Evolutionary conservation across 2,329 filamentous ascomycete genomes (phyloP).

Genomic region (Ophiocordyceps robertsii): DNA sequence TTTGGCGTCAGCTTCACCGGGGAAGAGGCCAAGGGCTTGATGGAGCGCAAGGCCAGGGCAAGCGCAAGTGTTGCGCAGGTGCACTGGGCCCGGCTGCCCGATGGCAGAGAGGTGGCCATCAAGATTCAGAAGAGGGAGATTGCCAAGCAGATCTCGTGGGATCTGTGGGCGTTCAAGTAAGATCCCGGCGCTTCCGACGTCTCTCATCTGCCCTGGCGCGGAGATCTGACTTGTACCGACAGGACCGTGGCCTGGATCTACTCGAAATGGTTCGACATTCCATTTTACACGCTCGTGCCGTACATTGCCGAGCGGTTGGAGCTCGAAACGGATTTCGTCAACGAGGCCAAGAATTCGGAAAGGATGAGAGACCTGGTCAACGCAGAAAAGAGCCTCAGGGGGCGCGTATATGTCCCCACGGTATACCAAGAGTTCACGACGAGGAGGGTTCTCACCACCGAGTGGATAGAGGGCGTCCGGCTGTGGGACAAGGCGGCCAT

Average conservation of each 20-base stretch:
- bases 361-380: constrained; percentile 68
- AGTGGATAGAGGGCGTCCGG: constrained; percentile 93
- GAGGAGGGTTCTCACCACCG: constrained; percentile 76
- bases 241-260: constrained; percentile 73
- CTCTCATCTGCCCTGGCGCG: not conserved
- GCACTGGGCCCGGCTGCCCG: constrained; percentile 76
- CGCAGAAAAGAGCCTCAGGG: constrained; percentile 60
- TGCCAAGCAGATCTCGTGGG: constrained; percentile 79
- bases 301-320: constrained; percentile 87
- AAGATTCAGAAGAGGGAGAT: constrained; percentile 98
- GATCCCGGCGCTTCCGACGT: constrained; percentile 7
- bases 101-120: constrained; percentile 84
- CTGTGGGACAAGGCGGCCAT: constrained; percentile 86
- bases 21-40: constrained; percentile 51
- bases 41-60: constrained; percentile 49
- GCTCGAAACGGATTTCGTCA: constrained; percentile 87
- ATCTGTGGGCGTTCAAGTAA: constrained; percentile 87
- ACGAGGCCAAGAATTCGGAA: constrained; percentile 80
- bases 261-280: constrained; percentile 82
- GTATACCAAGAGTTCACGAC: constrained; percentile 75
- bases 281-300: constrained; percentile 78
- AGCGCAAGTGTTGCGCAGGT: constrained; percentile 94
- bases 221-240: not conserved
- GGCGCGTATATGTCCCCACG: constrained; percentile 76
- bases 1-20: constrained; percentile 78